Conservation (phyloP, 306 rosid genomes). For the Pterocarpus santalinus region DNA sequence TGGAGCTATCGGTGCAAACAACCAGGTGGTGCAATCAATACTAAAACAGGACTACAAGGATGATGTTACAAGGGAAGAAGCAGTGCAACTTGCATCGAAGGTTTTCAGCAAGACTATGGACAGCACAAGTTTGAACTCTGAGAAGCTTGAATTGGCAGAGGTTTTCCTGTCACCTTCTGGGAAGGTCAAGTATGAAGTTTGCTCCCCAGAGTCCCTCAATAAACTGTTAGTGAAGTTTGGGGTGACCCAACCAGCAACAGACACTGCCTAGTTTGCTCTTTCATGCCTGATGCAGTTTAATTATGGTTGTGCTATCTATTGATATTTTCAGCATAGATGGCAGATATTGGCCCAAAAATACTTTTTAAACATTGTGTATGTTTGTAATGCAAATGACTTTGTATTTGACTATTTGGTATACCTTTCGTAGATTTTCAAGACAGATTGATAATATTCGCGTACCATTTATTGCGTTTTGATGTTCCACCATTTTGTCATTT, state of each 20-base stretch:
- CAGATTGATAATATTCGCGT: constrained; percentile 10
- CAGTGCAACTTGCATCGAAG: constrained; percentile 63
- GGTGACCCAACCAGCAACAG: constrained; percentile 62
- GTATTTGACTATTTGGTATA: not conserved
- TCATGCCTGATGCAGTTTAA: constrained; percentile 26
- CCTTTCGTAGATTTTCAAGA: not conserved
- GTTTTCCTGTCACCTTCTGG: constrained; percentile 60
- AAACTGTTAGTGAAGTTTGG: constrained; percentile 60
- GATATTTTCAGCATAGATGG: not conserved
- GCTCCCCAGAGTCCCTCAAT: constrained; percentile 55
- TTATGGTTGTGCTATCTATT: constrained; percentile 24
- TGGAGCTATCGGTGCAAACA: constrained; percentile 61
- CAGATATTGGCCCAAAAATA: constrained; percentile 1
- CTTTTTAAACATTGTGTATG: constrained; percentile 8
- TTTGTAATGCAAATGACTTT: constrained; percentile 38
- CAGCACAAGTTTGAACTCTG: constrained; percentile 58
- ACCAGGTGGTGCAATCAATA: constrained; percentile 63
- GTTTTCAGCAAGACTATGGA: constrained; percentile 66
- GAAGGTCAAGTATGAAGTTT: constrained; percentile 63
- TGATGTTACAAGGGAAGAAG: constrained; percentile 60
- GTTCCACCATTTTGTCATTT: not conserved
- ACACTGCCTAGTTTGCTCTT: constrained; percentile 54
- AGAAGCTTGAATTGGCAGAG: constrained; percentile 62
- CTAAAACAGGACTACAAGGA: constrained; percentile 67
- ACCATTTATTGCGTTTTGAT: not conserved